A percentile compares a stretch with the other conserved stretches of the same genome.
Conservation (phyloP, 495 filamentous ascomycete species). For the Trichoderma virens region DNA sequence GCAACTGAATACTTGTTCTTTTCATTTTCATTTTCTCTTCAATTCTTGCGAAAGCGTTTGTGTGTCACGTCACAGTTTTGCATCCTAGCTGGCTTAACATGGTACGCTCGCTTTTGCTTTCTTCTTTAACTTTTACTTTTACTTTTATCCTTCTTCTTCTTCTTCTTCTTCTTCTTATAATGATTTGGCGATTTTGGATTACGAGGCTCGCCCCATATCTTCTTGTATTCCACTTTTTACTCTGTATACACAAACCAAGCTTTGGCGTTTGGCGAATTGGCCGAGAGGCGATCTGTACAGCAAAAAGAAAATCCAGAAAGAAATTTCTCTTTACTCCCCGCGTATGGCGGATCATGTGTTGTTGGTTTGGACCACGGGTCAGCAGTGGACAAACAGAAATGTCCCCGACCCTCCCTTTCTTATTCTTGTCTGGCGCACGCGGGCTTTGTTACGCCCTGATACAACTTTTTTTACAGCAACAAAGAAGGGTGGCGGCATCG, state of each 20-base stretch:
- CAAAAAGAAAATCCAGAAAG: background rate
- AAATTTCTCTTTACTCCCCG: background rate
- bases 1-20: background rate
- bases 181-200: background rate
- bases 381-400: background rate
- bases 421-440: background rate
- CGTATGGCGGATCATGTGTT: background rate
- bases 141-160: too few relatives aligned
- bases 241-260: background rate
- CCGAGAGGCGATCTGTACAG: background rate
- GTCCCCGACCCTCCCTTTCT: background rate
- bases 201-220: background rate
- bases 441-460: background rate
- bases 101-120: constrained; percentile 5
- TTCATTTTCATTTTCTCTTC: background rate
- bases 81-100: background rate
- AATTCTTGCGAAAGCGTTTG: background rate
- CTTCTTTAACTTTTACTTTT: too few relatives aligned
- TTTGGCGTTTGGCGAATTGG: background rate
- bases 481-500: background rate
- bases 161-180: too few relatives aligned
- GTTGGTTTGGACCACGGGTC: background rate
- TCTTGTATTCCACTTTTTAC: background rate
- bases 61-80: background rate
- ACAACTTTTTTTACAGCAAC: background rate